A percentile compares a stretch with the other conserved stretches of the same genome.
Evolutionary conservation across 495 filamentous ascomycete genomes (phyloP).

Genomic region (Hypoxylon crocopeplum): DNA sequence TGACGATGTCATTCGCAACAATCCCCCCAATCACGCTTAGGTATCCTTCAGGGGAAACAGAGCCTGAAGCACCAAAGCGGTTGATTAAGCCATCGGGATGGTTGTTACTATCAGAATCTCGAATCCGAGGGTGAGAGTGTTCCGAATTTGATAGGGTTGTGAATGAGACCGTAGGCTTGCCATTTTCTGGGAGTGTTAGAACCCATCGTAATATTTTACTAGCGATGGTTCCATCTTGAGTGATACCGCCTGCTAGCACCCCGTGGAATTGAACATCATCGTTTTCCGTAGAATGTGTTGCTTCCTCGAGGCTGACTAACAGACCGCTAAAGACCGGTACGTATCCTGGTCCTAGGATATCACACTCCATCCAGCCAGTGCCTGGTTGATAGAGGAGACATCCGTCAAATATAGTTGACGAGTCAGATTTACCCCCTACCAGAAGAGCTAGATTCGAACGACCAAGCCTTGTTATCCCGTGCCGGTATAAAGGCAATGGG

Average conservation of each 20-base stretch:
- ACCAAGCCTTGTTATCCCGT: slow-evolving; percentile 67
- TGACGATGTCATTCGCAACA: slow-evolving; percentile 43
- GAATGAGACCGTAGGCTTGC: slow-evolving; percentile 37
- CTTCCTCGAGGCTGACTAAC: slow-evolving; percentile 36
- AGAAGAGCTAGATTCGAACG: slow-evolving; percentile 59
- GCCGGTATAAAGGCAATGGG: slow-evolving; percentile 72
- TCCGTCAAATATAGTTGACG: slow-evolving; percentile 60
- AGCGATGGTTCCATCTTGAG: slow-evolving; percentile 62
- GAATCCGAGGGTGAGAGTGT: neutral
- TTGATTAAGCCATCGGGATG: slow-evolving; percentile 26
- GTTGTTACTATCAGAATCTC: neutral
- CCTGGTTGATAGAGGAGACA: slow-evolving; percentile 70
- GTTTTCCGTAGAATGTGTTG: neutral
- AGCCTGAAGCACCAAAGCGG: slow-evolving; percentile 47
- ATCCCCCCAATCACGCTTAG: slow-evolving; percentile 60
- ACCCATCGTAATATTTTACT: slow-evolving; percentile 62
- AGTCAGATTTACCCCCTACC: slow-evolving; percentile 71
- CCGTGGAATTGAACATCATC: slow-evolving; percentile 50
- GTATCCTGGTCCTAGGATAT: slow-evolving; percentile 44
- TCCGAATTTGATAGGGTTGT: slow-evolving; percentile 5
- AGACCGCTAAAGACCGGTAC: slow-evolving; percentile 67
- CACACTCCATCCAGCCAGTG: slow-evolving; percentile 53
- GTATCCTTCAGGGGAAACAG: slow-evolving; percentile 33
- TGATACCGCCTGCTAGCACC: slow-evolving; percentile 72
- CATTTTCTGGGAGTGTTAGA: slow-evolving; percentile 39